A percentile compares a stretch with the other conserved stretches of the same genome.
Conservation (phyloP, 345 rosid genomes). For the Brassica carinata region DNA sequence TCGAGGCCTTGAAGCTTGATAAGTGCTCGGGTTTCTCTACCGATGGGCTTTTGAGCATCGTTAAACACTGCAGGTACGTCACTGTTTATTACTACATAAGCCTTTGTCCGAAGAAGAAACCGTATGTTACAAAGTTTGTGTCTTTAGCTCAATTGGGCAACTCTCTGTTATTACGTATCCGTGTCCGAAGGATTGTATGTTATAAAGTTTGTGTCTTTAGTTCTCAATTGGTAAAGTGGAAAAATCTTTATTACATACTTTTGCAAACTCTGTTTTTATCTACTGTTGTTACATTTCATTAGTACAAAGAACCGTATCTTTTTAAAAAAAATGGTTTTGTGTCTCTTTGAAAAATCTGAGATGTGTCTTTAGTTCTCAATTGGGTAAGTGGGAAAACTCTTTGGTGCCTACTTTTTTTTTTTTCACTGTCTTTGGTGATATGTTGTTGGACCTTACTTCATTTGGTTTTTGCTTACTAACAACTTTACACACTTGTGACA, state of each 20-base stretch:
- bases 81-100: neutral
- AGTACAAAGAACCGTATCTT: neutral
- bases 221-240: too few species aligned
- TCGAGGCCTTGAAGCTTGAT: slow-evolving; percentile 73
- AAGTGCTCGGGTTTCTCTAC: slow-evolving; percentile 90
- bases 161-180: too few species aligned
- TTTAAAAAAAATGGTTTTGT: neutral
- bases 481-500: neutral
- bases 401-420: neutral
- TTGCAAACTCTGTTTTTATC: neutral
- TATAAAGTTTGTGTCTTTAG: neutral
- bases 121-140: too few species aligned
- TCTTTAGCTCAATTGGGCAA: too few species aligned
- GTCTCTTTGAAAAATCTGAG: neutral
- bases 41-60: slow-evolving; percentile 75
- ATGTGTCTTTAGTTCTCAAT: neutral
- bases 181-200: neutral
- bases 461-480: neutral
- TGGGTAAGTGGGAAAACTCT: neutral
- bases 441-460: neutral
- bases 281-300: neutral
- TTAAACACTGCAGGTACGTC: slow-evolving; percentile 68
- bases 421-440: neutral
- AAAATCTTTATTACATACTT: too few species aligned
- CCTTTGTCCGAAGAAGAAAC: neutral